Evolutionary conservation across 768 basidiomycete species (phyloP).

Genomic region (Rhizopogon vulgaris): DNA sequence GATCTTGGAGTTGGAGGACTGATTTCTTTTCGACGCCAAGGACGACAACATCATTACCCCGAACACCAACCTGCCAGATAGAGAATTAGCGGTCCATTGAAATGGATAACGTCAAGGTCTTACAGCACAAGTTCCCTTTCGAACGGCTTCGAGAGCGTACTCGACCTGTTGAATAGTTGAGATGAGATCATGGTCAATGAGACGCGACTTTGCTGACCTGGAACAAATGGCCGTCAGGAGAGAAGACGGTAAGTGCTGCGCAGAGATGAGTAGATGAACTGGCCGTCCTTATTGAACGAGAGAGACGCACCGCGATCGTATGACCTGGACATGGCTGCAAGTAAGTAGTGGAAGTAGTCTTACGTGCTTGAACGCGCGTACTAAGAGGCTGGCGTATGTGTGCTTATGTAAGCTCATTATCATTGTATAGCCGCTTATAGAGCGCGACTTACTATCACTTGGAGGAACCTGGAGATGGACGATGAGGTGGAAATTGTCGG

Average conservation of each 20-base stretch:
- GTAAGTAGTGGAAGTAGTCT: constrained; percentile 3
- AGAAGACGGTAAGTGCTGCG: constrained; percentile 93
- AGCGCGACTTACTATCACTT: too few relatives aligned
- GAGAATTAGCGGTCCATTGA: constrained; percentile 2
- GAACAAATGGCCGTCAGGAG: constrained; percentile 97
- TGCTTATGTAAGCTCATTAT: constrained; percentile 18
- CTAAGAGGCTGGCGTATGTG: constrained; percentile 19
- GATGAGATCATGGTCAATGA: constrained; percentile 9
- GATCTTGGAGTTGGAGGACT: constrained; percentile 94
- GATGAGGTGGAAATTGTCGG: constrained; percentile 23
- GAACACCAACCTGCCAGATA: constrained; percentile 76
- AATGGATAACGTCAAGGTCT: constrained; percentile 17
- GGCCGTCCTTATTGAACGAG: not conserved
- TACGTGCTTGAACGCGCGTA: constrained; percentile 43
- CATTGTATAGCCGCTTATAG: too few relatives aligned
- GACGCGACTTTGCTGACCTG: constrained; percentile 54
- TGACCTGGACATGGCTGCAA: constrained; percentile 72
- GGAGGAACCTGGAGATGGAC: constrained; percentile 3
- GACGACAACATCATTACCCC: constrained; percentile 91
- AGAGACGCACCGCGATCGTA: constrained; percentile 83
- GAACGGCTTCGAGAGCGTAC: constrained; percentile 96
- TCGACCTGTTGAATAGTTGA: constrained; percentile 66
- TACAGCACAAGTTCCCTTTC: constrained; percentile 96
- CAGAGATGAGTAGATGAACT: constrained; percentile 2
- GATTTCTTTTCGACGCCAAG: constrained; percentile 99